Evolutionary conservation across 129 eudicot genomes (phyloP).

Genomic region (Silybum marianum): DNA sequence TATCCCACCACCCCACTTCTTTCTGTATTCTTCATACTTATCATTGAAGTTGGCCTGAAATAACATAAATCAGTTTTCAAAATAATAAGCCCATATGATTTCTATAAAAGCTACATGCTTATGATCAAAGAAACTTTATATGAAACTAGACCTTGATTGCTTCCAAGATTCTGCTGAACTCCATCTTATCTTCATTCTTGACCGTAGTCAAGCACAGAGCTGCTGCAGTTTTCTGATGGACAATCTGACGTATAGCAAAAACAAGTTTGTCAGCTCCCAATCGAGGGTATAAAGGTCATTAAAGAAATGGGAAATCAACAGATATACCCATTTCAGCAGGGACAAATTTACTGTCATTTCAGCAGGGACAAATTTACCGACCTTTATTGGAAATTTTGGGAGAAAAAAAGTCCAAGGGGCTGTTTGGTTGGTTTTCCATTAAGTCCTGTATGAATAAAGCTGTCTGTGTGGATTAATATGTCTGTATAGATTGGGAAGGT

Average conservation of each 20-base stretch:
- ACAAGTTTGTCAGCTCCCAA: background rate
- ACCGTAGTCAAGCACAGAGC: conserved; percentile 82
- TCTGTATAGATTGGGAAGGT: no score
- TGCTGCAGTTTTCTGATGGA: conserved; percentile 84
- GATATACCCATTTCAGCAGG: no score
- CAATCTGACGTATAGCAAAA: conserved; percentile 51
- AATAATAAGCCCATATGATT: background rate
- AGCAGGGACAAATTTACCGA: no score
- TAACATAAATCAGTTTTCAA: background rate
- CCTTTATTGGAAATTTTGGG: no score
- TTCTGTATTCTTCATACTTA: conserved; percentile 73
- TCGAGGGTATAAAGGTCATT: background rate
- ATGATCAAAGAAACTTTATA: background rate
- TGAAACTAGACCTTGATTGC: conserved; percentile 65
- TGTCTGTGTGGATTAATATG: no score
- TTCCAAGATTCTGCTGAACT: conserved; percentile 82
- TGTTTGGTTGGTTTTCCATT: no score
- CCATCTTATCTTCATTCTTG: conserved; percentile 85
- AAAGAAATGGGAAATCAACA: no score
- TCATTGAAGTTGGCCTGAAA: conserved; percentile 87
- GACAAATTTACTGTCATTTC: no score
- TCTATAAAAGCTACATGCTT: background rate
- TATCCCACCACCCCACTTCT: conserved; percentile 92
- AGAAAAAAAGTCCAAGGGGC: no score
- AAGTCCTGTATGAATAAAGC: no score